Conservation (phyloP, 2,329 filamentous ascomycete genomes). For the Aureobasidium sp. region DNA sequence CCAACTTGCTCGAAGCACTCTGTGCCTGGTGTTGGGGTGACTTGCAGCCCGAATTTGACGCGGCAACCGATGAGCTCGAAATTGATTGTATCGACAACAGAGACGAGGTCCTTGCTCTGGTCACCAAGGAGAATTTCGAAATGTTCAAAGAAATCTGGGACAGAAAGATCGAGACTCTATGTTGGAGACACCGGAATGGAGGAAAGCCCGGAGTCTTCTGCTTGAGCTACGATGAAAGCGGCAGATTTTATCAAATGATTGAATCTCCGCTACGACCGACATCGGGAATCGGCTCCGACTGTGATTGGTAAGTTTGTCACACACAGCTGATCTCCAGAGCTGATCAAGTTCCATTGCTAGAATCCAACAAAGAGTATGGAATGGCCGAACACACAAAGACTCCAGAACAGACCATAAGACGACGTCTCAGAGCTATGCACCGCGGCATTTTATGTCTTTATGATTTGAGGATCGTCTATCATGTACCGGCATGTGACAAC, state of each 20-base stretch:
- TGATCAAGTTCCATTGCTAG: not conserved
- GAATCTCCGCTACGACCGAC: not conserved
- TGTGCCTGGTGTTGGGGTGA: not conserved
- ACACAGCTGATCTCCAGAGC: not conserved
- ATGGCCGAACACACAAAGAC: no score
- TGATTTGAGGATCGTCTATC: not conserved
- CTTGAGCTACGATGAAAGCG: not conserved
- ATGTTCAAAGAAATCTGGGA: no score
- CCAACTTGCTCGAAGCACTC: not conserved
- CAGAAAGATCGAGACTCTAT: no score
- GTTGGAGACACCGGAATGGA: no score
- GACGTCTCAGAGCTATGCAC: not conserved
- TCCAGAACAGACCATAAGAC: not conserved
- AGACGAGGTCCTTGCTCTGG: not conserved
- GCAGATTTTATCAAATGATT: not conserved
- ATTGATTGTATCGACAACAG: not conserved
- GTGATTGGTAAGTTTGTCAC: not conserved
- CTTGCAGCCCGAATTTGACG: no score
- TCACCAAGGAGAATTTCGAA: not conserved
- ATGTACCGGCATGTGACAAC: not conserved
- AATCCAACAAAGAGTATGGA: not conserved
- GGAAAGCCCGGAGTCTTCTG: no score
- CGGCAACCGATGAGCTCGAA: not conserved
- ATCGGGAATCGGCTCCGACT: not conserved
- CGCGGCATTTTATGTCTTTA: not conserved